Evolutionary conservation across 1,139 yeast species (phyloP), one percentile per base, ranked within the genome.

Genomic region (Protomyces lactucae-debilis): DNA sequence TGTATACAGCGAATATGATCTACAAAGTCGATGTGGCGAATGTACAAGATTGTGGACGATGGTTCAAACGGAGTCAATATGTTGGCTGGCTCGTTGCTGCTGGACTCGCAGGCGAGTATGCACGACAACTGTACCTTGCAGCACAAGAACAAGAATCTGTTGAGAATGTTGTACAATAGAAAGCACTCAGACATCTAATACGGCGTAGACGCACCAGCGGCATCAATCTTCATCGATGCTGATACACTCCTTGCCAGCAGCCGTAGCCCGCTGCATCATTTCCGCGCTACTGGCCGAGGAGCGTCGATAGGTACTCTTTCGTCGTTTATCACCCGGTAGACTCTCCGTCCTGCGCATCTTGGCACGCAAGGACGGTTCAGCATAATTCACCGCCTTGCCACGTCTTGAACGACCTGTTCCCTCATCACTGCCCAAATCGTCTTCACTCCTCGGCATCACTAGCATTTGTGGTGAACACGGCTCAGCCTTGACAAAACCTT

Each of bases 291-390:
- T 43, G 32, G 32, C 8, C 18, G 63, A 52, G 12, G 57, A 23
- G 2, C 57, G 52, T 9, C 63, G 52, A 28, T 59, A 59, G 14
- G 57, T 39, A 36, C 63, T 59, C 45, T 52, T 59, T 14, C 63
- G 63, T 18, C 63, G 43, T 52, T 53, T 60, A 52, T 64, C 66
- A 2, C 64, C 56, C 21, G 66, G 66, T 35, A 64, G 40, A 45
- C 78, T 86, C 0, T 86, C 80, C 51, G 85, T 85, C 69, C 96
- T 78, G 71, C 96, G 80, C 85, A 87, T 81, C 71, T 88, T 88
- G 16, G 81, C 82, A 46, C 86, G 78, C 64, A 87, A 73, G 0
- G 92, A 84, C 0, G 93, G 89, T 40, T 85, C 80, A 16, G 85
- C 84, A 71, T 88, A 89, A 72, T 85, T 85, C 5, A 88, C 83